These are phyloP conservation scores for Neophaeococcomyces mojaviensis DNA, from an alignment of 2,329 filamentous ascomycete species.

Conservation along the genomic window DNA sequence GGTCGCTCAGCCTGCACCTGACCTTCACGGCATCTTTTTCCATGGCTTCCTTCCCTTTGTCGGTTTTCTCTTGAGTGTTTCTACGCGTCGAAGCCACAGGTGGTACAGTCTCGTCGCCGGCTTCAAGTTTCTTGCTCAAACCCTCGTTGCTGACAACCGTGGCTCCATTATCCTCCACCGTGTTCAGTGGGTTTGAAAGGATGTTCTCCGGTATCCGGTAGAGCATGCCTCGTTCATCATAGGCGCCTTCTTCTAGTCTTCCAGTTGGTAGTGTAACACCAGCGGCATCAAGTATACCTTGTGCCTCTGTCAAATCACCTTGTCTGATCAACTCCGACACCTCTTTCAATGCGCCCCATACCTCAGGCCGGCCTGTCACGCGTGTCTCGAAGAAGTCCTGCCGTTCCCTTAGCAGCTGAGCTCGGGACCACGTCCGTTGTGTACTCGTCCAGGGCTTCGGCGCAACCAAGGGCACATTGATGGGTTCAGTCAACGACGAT, in stretches of 20 bases:
- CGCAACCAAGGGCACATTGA: conserved; percentile 60
- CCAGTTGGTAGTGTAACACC: conserved; percentile 69
- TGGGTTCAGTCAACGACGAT: conserved; percentile 48
- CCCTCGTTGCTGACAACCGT: conserved; percentile 29
- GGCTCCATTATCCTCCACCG: conserved; percentile 34
- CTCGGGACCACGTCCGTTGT: conserved; percentile 61
- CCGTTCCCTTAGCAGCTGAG: conserved; percentile 62
- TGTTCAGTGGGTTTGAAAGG: conserved; percentile 59
- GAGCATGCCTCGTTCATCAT: conserved; percentile 62
- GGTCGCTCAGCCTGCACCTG: conserved; percentile 59
- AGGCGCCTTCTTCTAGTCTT: conserved; percentile 62
- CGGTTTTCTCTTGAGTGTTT: conserved; percentile 30
- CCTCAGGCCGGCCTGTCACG: conserved; percentile 66
- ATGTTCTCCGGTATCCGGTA: conserved; percentile 64
- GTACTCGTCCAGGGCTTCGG: conserved; percentile 57
- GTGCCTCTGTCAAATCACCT: conserved; percentile 59
- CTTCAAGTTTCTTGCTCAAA: conserved; percentile 17
- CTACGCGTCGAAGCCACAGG: conserved; percentile 12
- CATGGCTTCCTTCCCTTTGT: conserved; percentile 53
- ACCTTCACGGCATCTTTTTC: conserved; percentile 51
- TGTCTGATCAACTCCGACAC: conserved; percentile 63
- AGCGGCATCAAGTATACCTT: conserved; percentile 70
- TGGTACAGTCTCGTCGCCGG: conserved; percentile 4
- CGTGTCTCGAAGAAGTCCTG: conserved; percentile 84
- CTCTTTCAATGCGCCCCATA: conserved; percentile 69